Percentiles rank a stretch among this genome's conserved stretches.
Conservation (phyloP, 495 filamentous ascomycete species). For the Saxophila tyrrhenica region DNA sequence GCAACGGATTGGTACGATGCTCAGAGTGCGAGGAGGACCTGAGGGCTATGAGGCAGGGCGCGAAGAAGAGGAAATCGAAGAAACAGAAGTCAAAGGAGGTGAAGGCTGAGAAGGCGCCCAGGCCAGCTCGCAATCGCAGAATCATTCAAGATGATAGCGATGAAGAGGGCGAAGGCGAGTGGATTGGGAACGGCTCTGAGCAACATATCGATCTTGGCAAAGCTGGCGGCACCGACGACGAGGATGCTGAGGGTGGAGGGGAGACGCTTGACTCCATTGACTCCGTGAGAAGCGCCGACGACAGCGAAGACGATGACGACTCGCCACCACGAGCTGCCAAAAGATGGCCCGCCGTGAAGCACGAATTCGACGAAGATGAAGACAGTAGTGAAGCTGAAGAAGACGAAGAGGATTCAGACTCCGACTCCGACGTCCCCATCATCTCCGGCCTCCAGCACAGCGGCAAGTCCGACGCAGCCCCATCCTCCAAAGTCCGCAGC, state of each 20-base stretch:
- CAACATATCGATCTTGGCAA: conserved; percentile 52
- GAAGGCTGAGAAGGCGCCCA: conserved; percentile 48
- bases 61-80: conserved; percentile 36
- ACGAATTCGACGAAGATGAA: conserved; percentile 28
- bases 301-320: conserved; percentile 28
- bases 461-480: conserved; percentile 35
- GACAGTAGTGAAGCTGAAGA: conserved; percentile 28
- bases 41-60: conserved; percentile 24
- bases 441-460: background rate
- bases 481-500: conserved; percentile 83
- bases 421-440: background rate
- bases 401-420: conserved; percentile 17
- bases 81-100: conserved; percentile 39
- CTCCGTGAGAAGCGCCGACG: conserved; percentile 34
- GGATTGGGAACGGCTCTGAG: conserved; percentile 56
- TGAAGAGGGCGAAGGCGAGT: conserved; percentile 58
- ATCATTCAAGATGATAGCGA: conserved; percentile 28
- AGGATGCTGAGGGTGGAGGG: conserved; percentile 74
- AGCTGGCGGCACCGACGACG: conserved; percentile 72
- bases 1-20: conserved; percentile 53
- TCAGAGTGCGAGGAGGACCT: conserved; percentile 62
- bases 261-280: conserved; percentile 63
- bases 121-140: conserved; percentile 14
- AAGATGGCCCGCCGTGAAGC: conserved; percentile 32
- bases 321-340: conserved; percentile 14